phyloP scores from a whole-genome alignment of 2,329 filamentous ascomycete species.

The Cytospora schulzeri region DNA sequence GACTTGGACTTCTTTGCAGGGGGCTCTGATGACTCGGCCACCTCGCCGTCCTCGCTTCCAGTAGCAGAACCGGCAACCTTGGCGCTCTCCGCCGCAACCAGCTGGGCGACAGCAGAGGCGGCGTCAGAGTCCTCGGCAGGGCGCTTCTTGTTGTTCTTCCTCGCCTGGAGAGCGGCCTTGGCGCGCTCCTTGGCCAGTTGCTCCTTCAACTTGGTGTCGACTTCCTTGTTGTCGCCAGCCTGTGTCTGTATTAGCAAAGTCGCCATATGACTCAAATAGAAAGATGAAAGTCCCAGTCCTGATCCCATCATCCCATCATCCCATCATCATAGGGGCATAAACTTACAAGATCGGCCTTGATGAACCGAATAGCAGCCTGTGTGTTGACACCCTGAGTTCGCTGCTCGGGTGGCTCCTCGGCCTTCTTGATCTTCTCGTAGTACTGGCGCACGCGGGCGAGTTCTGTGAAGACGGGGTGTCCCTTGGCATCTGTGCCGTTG shows the following conservation, averaged over 20 bases:
- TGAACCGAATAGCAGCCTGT: conserved; percentile 76
- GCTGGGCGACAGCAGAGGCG: conserved; percentile 7
- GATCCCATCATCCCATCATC: too few species aligned
- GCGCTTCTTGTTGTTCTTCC: conserved; percentile 38
- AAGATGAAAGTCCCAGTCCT: not conserved
- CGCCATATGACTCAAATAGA: too few species aligned
- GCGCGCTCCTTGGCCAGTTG: conserved; percentile 60
- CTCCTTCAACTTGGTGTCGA: conserved; percentile 56
- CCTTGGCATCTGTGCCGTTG: conserved; percentile 77
- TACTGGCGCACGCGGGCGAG: conserved; percentile 86
- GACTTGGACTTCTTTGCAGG: conserved; percentile 52
- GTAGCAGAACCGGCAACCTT: conserved; percentile 25
- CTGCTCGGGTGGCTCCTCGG: conserved; percentile 64
- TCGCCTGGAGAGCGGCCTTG: conserved; percentile 46
- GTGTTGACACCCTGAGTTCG: conserved; percentile 65
- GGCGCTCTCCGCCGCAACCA: conserved; percentile 28
- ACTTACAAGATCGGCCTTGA: conserved; percentile 76
- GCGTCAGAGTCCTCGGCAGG: conserved; percentile 33
- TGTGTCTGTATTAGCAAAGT: conserved; percentile 13
- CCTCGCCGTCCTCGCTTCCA: conserved; percentile 27
- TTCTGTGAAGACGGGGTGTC: conserved; percentile 84
- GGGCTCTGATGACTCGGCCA: conserved; percentile 49
- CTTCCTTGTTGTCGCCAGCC: conserved; percentile 53
- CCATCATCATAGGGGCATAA: too few species aligned
- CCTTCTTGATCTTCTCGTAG: conserved; percentile 84